phyloP scores from a whole-genome alignment of 345 rosid genomes.

The Eucalyptus polybractea region DNA sequence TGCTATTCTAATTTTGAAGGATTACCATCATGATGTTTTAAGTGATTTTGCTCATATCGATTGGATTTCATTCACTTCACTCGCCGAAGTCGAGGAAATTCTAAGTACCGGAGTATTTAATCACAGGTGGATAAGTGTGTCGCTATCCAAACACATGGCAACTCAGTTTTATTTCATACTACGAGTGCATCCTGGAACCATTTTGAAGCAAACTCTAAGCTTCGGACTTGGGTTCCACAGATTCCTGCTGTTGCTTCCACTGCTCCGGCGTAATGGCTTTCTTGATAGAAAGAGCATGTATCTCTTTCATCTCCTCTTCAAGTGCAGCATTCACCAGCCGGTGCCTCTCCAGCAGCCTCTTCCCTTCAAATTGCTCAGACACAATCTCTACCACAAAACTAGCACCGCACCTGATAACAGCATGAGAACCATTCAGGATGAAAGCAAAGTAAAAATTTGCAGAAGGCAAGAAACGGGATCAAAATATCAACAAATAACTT shows the following conservation, averaged over 20 bases:
- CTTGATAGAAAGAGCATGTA: constrained; percentile 84
- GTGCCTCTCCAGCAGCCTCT: constrained; percentile 84
- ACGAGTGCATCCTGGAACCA: neutral
- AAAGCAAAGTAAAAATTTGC: neutral
- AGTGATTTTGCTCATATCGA: neutral
- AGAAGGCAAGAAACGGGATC: neutral
- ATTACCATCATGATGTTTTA: neutral
- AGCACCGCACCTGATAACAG: constrained; percentile 60
- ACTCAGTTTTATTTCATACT: neutral
- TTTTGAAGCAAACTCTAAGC: neutral
- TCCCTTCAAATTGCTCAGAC: constrained; percentile 68
- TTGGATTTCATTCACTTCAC: neutral
- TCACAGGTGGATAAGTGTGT: neutral
- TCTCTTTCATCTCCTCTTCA: constrained; percentile 78
- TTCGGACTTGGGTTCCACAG: neutral
- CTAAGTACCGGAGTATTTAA: neutral
- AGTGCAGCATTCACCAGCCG: constrained; percentile 65
- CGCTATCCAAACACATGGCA: neutral
- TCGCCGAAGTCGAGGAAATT: neutral
- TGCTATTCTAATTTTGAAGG: neutral
- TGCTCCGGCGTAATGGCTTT: constrained; percentile 63
- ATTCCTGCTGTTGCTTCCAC: constrained; percentile 56
- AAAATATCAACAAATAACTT: neutral
- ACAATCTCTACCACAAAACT: constrained; percentile 68
- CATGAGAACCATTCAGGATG: neutral